Base-by-base conservation (phyloP, 2,329 filamentous ascomycete species). In the Ascochyta clinopodiicola region DNA sequence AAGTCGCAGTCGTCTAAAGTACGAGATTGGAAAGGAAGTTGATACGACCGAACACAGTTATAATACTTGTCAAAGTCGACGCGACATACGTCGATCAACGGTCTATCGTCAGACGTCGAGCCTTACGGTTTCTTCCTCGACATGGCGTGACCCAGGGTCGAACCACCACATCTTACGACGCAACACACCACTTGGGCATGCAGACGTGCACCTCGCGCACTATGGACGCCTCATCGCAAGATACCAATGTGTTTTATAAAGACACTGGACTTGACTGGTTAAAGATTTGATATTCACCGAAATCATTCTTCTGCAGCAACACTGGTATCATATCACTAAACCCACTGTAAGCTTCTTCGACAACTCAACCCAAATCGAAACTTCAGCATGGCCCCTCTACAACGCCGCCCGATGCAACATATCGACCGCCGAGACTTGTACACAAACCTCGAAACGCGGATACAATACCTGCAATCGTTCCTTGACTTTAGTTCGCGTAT, bases 381-480 rank as follows among this genome's bases (percentile, higher is more conserved):
- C 3, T 24, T 9, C 32, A 31, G n/a, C 17, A 74, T 74, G 70
- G 59, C 63, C 49, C 62, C 64, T 13, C 63, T 70, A 17, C 49
- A 54, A 22, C 65, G 64, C 19, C 64, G 69, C 31, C 70, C 70
- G n/a, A 73, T 78, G 72, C 68, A 86, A 71, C 88, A 91, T 67
- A 81, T 92, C 62, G 84, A 88, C 72, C 85, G 89, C 39, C 85
- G 87, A 73, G 85, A 88, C 37, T 80, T 92, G 6, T 91, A 91
- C 75, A 90, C 86, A 22, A 85, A 84, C 63, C 81, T 92, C 15
- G 87, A 90, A 59, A 82, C 85, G 0, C 82, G 89, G 45, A 84
- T 92, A 56, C 84, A 84, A 46, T 92, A 92, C 60, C 81, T 92
- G 1, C 89, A 91, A 65, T 86, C 85, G 27, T 92, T 92, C 57